These are phyloP conservation scores for Pyracantha coccinea DNA, from an alignment of 331 rosid species.

Conservation along the genomic window DNA sequence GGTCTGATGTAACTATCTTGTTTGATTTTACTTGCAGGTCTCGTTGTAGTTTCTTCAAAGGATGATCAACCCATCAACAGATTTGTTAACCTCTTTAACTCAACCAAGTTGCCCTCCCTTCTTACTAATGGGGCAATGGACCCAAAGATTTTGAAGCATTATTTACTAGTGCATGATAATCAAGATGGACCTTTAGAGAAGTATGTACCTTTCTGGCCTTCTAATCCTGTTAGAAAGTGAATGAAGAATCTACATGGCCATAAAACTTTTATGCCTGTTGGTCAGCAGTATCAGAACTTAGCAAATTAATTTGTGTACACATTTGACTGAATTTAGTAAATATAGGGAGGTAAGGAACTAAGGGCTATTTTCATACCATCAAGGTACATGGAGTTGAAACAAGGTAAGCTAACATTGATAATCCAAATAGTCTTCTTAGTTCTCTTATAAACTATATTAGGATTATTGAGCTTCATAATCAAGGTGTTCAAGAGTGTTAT, in stretches of 20 bases:
- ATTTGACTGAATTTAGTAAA: neutral
- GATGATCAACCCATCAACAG: constrained; percentile 83
- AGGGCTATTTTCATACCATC: neutral
- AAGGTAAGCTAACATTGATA: too few species aligned
- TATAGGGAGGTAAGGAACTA: neutral
- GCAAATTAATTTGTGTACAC: neutral
- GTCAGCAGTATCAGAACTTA: neutral
- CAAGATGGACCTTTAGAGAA: constrained; percentile 73
- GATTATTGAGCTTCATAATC: neutral
- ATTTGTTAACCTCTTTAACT: constrained; percentile 69
- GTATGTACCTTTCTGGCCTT: constrained; percentile 35
- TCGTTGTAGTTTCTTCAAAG: constrained; percentile 84
- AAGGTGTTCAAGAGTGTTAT: neutral
- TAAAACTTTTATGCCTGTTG: neutral
- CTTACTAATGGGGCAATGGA: constrained; percentile 88
- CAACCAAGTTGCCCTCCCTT: constrained; percentile 76
- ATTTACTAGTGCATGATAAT: constrained; percentile 87
- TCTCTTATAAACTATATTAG: neutral
- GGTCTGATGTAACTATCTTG: constrained; percentile 5
- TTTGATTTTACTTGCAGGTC: constrained; percentile 53
- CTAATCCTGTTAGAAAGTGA: neutral
- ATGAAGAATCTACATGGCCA: neutral
- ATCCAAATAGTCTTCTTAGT: neutral
- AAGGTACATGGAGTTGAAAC: neutral
- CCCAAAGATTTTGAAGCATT: constrained; percentile 86